Percentiles rank a stretch among this genome's conserved stretches.
Evolutionary conservation across 768 basidiomycete genomes (phyloP).

Genomic region (Naematelia aurantialba): DNA sequence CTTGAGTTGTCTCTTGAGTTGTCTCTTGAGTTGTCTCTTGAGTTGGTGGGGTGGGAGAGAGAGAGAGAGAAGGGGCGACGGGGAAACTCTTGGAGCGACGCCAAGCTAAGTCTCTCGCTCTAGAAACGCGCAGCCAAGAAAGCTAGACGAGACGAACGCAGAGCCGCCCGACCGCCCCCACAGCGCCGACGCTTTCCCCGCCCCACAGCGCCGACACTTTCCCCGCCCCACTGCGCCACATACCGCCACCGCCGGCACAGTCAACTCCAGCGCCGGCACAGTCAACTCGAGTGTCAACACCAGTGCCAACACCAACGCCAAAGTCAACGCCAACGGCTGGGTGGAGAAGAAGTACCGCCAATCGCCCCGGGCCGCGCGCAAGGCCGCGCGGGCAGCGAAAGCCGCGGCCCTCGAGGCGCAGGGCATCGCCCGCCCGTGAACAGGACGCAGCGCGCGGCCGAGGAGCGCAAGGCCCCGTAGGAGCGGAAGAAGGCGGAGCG

Average conservation of each 20-base stretch:
- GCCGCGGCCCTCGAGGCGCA: background rate
- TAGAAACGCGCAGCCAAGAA: background rate
- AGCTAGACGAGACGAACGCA: background rate
- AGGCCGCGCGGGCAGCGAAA: background rate
- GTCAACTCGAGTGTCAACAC: too few species aligned
- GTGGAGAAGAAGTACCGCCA: background rate
- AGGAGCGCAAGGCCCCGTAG: background rate
- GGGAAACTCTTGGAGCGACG: too few species aligned
- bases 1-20: background rate
- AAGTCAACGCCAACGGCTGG: background rate
- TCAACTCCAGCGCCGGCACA: background rate
- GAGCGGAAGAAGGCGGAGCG: slow-evolving; percentile 1
- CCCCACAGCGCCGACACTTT: background rate
- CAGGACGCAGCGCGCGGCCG: background rate
- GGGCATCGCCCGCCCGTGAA: background rate
- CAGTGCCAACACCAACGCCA: too few species aligned
- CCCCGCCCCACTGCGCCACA: background rate
- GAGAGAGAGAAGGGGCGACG: too few species aligned
- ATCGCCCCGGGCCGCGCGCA: background rate
- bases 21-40: background rate
- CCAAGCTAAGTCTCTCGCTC: too few species aligned
- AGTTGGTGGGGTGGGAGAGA: background rate
- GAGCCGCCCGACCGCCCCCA: background rate
- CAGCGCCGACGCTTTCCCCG: background rate
- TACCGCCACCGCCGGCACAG: too few species aligned